phyloP scores from a whole-genome alignment of 306 rosid genomes.

The Ochetophila trinervis region DNA sequence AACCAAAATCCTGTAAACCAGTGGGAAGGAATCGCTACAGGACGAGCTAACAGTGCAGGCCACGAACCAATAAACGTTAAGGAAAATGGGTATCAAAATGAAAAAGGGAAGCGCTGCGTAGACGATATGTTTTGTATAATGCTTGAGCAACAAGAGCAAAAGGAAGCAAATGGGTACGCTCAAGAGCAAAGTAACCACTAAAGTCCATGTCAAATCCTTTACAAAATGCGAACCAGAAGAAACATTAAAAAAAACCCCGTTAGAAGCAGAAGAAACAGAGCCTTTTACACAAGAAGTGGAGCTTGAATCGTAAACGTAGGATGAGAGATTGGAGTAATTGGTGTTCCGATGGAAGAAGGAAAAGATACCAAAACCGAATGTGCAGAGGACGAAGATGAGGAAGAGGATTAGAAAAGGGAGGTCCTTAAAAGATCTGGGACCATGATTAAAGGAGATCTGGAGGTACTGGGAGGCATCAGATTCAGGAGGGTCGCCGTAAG shows the following conservation, averaged over 20 bases:
- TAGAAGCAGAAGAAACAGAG: slow-evolving; percentile 14
- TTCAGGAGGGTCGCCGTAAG: slow-evolving; percentile 33
- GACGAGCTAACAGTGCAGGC: slow-evolving; percentile 62
- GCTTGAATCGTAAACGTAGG: slow-evolving; percentile 45
- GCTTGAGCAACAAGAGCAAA: slow-evolving; percentile 63
- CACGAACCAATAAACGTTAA: slow-evolving; percentile 87
- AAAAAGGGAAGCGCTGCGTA: slow-evolving; percentile 70
- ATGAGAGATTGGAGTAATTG: slow-evolving; percentile 43
- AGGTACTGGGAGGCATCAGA: slow-evolving; percentile 58
- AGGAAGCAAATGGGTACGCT: slow-evolving; percentile 62
- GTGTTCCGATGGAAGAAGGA: slow-evolving; percentile 54
- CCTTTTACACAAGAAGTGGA: slow-evolving; percentile 52
- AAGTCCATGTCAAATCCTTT: slow-evolving; percentile 62
- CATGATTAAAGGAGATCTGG: slow-evolving; percentile 71
- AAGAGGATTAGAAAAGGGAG: slow-evolving; percentile 64
- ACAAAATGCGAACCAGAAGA: slow-evolving; percentile 40
- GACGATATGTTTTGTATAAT: slow-evolving; percentile 75
- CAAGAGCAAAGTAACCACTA: slow-evolving; percentile 55
- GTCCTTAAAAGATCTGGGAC: slow-evolving; percentile 69
- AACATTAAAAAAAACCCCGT: slow-evolving; percentile 15
- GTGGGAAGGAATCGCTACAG: slow-evolving; percentile 61
- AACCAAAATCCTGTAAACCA: slow-evolving; percentile 58
- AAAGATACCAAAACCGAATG: slow-evolving; percentile 76
- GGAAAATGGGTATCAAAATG: slow-evolving; percentile 57
- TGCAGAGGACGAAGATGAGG: slow-evolving; percentile 53